Evolutionary conservation across 2,329 filamentous ascomycete genomes (phyloP).

Genomic region (Eutypella sp.): DNA sequence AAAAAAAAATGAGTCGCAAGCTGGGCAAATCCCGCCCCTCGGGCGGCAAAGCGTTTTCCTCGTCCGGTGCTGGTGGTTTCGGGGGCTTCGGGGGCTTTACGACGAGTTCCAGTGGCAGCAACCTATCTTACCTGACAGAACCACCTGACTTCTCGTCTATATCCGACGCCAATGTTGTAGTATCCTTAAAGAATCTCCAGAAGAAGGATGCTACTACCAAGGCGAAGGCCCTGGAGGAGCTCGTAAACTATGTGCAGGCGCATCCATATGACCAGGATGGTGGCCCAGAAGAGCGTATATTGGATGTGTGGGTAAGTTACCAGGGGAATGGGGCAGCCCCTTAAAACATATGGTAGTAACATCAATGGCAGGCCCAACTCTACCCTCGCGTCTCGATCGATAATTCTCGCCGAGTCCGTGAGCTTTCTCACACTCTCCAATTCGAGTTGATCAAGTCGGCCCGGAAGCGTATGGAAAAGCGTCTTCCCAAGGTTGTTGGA

Average conservation of each 20-base stretch:
- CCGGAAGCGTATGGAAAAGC: conserved; percentile 78
- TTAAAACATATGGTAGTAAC: conserved; percentile 18
- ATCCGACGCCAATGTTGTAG: conserved; percentile 74
- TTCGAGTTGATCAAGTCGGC: conserved; percentile 54
- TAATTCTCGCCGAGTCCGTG: conserved; percentile 79
- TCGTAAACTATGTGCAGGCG: conserved; percentile 59
- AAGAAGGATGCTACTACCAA: conserved; percentile 95
- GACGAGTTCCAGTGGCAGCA: conserved; percentile 36
- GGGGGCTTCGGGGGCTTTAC: conserved; percentile 38
- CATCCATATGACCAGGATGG: conserved; percentile 50
- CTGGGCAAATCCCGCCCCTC: conserved; percentile 22
- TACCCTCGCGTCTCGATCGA: conserved; percentile 91
- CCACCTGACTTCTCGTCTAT: conserved; percentile 75
- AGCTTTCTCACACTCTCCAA: conserved; percentile 76
- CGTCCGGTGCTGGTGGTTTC: conserved; percentile 12
- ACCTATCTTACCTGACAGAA: conserved; percentile 81
- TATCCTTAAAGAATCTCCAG: conserved; percentile 85
- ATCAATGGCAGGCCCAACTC: conserved; percentile 60
- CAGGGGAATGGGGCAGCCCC: too few species aligned
- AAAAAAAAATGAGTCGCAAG: conserved; percentile 28
- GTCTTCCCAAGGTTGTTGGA: conserved; percentile 72
- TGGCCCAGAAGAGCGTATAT: conserved; percentile 71
- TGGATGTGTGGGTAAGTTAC: conserved; percentile 74
- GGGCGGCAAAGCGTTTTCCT: conserved; percentile 21
- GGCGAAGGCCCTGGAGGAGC: conserved; percentile 81